These are phyloP conservation scores for Termitomyces sp. DNA, from an alignment of 1,284 basidiomycete species.

Conservation along the genomic window DNA sequence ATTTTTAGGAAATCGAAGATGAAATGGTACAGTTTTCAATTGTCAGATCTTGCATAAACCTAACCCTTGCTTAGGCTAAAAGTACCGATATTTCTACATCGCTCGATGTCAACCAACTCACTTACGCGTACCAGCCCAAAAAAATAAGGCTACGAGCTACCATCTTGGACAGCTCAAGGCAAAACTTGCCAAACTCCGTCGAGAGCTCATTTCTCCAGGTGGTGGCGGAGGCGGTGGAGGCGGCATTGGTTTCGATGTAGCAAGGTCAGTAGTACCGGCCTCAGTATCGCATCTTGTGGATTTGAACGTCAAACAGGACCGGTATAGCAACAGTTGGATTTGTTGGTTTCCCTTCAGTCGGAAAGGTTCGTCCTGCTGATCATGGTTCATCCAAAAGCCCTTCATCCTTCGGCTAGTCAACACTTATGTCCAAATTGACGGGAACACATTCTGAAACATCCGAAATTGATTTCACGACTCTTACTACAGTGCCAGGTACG, in stretches of 20 bases:
- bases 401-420: constrained; percentile 57
- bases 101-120: constrained; percentile 14
- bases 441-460: constrained; percentile 98
- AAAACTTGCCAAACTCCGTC: constrained; percentile 94
- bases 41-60: constrained; percentile 9
- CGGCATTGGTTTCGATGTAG: constrained; percentile 94
- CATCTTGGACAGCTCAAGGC: constrained; percentile 97
- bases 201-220: constrained; percentile 85
- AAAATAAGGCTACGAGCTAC: constrained; percentile 96
- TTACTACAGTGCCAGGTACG: constrained; percentile 93
- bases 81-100: constrained; percentile 27
- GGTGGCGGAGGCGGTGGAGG: constrained; percentile 80
- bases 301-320: constrained; percentile 45
- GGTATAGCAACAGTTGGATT: constrained; percentile 97
- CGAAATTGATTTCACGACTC: constrained; percentile 96
- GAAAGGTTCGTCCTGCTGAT: constrained; percentile 55
- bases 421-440: constrained; percentile 96
- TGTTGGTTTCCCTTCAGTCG: constrained; percentile 84
- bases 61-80: constrained; percentile 40
- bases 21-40: constrained; percentile 69
- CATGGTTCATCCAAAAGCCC: not conserved
- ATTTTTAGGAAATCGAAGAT: constrained; percentile 83
- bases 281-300: not conserved
- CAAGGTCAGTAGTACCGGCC: constrained; percentile 35
- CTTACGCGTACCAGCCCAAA: constrained; percentile 62